Evolutionary conservation across 2,329 filamentous ascomycete species (phyloP).

Genomic region (Colletotrichum higginsianum): DNA sequence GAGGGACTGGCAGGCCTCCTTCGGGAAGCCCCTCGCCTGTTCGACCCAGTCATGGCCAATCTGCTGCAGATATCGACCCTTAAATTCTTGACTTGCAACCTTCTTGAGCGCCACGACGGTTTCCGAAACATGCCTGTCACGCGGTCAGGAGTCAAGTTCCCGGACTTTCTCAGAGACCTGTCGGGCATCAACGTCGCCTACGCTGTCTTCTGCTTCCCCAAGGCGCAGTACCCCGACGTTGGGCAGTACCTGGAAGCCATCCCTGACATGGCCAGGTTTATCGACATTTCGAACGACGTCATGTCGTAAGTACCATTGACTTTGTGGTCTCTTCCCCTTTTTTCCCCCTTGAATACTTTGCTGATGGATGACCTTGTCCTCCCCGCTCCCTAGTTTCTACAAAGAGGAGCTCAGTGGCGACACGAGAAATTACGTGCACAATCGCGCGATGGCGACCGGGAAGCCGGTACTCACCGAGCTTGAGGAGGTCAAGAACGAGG

Average conservation of each 20-base stretch:
- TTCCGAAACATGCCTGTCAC: constrained; percentile 44
- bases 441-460: constrained; percentile 34
- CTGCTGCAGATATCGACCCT: constrained; percentile 44
- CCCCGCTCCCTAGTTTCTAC: constrained; percentile 41
- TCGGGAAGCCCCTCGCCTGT: constrained; percentile 43
- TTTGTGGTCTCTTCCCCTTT: no score
- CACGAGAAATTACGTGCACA: constrained; percentile 45
- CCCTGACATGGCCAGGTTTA: constrained; percentile 45
- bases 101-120: constrained; percentile 44
- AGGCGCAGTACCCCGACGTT: constrained; percentile 42
- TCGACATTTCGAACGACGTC: constrained; percentile 46
- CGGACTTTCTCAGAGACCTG: constrained; percentile 44
- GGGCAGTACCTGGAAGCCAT: constrained; percentile 44
- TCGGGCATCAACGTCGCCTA: constrained; percentile 45
- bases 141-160: constrained; percentile 41
- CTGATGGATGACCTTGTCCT: constrained; percentile 1
- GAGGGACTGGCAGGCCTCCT: constrained; percentile 40
- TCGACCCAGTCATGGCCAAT: constrained; percentile 44
- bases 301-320: constrained; percentile 42
- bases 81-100: constrained; percentile 45
- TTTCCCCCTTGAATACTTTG: neutral
- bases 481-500: constrained; percentile 38
- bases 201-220: constrained; percentile 45
- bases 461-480: constrained; percentile 31
- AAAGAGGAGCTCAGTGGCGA: constrained; percentile 44